Percentiles rank a stretch among this genome's conserved stretches.
Conservation (phyloP, 2,329 filamentous ascomycete genomes). For the Rachicladosporium sp. region DNA sequence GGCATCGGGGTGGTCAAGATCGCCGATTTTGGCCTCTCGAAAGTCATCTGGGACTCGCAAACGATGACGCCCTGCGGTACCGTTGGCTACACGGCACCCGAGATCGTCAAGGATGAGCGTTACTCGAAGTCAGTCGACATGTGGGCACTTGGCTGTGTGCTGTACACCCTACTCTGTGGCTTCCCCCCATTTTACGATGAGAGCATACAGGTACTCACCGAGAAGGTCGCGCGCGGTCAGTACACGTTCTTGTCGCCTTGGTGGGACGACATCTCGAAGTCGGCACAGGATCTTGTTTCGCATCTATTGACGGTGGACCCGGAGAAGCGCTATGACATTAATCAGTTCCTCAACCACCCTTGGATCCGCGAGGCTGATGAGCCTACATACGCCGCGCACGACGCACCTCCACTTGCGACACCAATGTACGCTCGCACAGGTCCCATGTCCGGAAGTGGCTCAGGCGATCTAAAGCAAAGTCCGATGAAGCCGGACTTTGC, state of each 20-base stretch:
- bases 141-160: slow-evolving; percentile 94
- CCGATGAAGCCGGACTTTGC: slow-evolving; percentile 40
- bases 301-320: slow-evolving; percentile 91
- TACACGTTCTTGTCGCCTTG: slow-evolving; percentile 96
- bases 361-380: slow-evolving; percentile 71
- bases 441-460: slow-evolving; percentile 8
- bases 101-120: slow-evolving; percentile 97
- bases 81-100: slow-evolving; percentile 92
- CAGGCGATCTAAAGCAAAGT: slow-evolving; percentile 7
- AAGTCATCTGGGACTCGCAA: slow-evolving; percentile 95
- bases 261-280: slow-evolving; percentile 98
- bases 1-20: slow-evolving; percentile 95
- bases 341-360: slow-evolving; percentile 80
- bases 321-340: slow-evolving; percentile 86
- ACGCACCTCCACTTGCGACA: slow-evolving; percentile 61
- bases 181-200: slow-evolving; percentile 99
- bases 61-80: slow-evolving; percentile 98
- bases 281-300: slow-evolving; percentile 84
- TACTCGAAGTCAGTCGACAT: slow-evolving; percentile 99
- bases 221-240: slow-evolving; percentile 93
- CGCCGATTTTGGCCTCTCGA: slow-evolving; percentile 93
- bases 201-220: slow-evolving; percentile 89
- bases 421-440: slow-evolving; percentile 49
- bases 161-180: slow-evolving; percentile 92
- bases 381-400: slow-evolving; percentile 52